These are phyloP conservation scores for Paramyrothecium sp. DNA, from an alignment of 2,329 filamentous ascomycete species.

Conservation along the genomic window DNA sequence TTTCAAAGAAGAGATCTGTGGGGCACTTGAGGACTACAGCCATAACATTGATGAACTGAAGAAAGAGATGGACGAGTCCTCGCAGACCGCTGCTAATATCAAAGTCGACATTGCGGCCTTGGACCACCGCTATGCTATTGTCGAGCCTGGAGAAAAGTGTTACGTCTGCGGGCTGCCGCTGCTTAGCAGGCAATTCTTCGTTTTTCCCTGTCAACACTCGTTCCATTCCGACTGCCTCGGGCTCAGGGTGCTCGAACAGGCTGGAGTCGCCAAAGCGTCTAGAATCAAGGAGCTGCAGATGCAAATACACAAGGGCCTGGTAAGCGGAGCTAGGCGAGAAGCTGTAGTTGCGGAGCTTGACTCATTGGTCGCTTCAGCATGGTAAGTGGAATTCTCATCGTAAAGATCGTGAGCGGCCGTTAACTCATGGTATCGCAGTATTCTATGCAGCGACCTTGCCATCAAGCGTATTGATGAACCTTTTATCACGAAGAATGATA, in stretches of 20 bases:
- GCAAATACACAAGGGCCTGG: conserved; percentile 74
- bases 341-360: conserved; percentile 86
- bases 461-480: conserved; percentile 94
- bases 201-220: conserved; percentile 96
- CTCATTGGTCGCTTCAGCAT: conserved; percentile 84
- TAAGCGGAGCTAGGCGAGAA: conserved; percentile 71
- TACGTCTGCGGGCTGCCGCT: conserved; percentile 85
- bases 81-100: conserved; percentile 86
- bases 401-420: conserved; percentile 2
- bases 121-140: conserved; percentile 89
- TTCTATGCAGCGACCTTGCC: conserved; percentile 90
- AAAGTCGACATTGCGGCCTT: conserved; percentile 83
- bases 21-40: conserved; percentile 88
- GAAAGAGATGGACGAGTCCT: conserved; percentile 93
- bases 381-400: conserved; percentile 50
- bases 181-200: conserved; percentile 90
- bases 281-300: conserved; percentile 83
- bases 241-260: conserved; percentile 78
- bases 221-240: conserved; percentile 96
- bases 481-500: conserved; percentile 74
- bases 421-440: conserved; percentile 50
- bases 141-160: conserved; percentile 93
- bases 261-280: conserved; percentile 71
- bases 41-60: conserved; percentile 86
- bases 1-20: conserved; percentile 98